Evolutionary conservation across 306 rosid species (phyloP), one percentile per base, ranked within the genome.

Genomic region (Carpinus viminea): DNA sequence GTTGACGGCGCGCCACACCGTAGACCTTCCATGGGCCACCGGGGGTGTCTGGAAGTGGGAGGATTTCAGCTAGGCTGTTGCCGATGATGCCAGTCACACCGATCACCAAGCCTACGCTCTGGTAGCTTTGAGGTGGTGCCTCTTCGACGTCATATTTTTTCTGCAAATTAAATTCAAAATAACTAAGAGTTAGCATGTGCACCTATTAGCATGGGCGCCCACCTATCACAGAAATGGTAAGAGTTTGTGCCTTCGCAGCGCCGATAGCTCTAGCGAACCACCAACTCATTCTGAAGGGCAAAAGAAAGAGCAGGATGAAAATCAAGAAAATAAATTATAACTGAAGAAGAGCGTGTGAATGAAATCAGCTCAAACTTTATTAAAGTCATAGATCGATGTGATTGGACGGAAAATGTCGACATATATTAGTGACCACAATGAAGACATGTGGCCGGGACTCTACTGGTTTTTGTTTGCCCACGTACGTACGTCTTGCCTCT

Each of bases 11-110:
- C 0, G 93, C 94, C 3, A 90, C 91, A 57, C 92, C 92, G 72
- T 92, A 92, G 77, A 90, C 92, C 26, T 92, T 90, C 97, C 97
- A 90, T 34, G 90, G 90, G 0, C 91, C 97, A 3, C 91, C 91
- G 12, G 94, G 97, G 2, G 97, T 88, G 74, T 90, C 91, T n/a
- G 87, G 59, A 31, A 88, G 90, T 0, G 97, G 92, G 1, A 92
- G 92, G 57, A 92, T 92, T 71, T 92, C 97, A 46, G 95, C 95
- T 2, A 92, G 87, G 86, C 97, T 92, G 69, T 92, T 92, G 36
- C 95, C 93, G 0, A 90, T 92, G 64, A 92, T 88, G 28, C 95
- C 95, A 0, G 93, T 87, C 1, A 90, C 87, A 43, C 97, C 93
- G 70, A 92, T 73, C 18, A 90, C 79, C 0, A 92, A 60, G 0